phyloP scores from a whole-genome alignment of 176 grass and related monocot species.

The barley (Hordeum vulgare) region DNA sequence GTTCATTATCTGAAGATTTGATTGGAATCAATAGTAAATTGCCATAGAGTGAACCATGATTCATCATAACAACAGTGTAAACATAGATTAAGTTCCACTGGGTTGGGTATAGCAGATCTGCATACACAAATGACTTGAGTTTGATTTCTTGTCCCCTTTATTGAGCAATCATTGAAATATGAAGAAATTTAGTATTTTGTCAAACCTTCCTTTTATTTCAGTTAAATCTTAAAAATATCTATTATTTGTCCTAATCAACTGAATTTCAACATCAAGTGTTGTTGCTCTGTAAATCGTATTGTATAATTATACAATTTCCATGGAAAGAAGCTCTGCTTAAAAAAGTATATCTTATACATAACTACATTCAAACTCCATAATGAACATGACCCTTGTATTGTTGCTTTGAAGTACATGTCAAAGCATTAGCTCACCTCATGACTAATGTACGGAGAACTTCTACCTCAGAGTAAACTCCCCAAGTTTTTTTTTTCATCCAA shows the following conservation, averaged over 20 bases:
- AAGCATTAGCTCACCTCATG: not conserved
- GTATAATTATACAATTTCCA: not conserved
- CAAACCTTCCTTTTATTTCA: not conserved
- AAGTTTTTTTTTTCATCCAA: not conserved
- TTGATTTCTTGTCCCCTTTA: not conserved
- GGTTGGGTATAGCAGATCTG: not conserved
- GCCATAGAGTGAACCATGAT: not conserved
- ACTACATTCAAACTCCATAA: not conserved
- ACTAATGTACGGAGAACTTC: not conserved
- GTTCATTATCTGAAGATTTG: not conserved
- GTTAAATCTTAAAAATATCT: not conserved
- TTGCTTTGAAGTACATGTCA: not conserved
- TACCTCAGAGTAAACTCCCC: not conserved
- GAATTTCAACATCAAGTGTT: not conserved
- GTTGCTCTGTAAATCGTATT: not conserved
- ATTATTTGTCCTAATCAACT: not conserved
- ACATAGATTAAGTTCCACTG: not conserved
- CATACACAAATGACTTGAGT: not conserved
- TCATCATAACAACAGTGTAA: not conserved
- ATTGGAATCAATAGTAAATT: not conserved
- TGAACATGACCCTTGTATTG: not conserved
- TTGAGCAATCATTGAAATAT: not conserved
- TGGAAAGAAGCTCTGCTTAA: not conserved
- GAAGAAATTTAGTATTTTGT: not conserved
- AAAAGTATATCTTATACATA: not conserved